These are phyloP conservation scores for Podospora sp. DNA, from an alignment of 495 filamentous ascomycete genomes.

Conservation along the genomic window DNA sequence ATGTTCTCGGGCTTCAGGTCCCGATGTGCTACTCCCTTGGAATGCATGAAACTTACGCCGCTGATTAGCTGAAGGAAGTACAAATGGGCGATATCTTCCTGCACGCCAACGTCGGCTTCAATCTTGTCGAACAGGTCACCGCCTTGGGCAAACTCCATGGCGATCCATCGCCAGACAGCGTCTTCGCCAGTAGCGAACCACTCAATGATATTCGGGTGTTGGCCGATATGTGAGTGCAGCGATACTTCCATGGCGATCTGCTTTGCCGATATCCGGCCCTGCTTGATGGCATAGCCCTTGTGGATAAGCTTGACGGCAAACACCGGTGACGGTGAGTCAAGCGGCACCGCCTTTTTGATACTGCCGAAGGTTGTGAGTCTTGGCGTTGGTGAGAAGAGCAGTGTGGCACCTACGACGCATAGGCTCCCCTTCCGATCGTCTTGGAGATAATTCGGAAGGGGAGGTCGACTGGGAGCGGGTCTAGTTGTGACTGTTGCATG, in stretches of 20 bases:
- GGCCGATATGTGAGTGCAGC: slow-evolving; percentile 81
- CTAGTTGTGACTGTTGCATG: slow-evolving; percentile 78
- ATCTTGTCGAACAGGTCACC: slow-evolving; percentile 99
- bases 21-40: slow-evolving; percentile 83
- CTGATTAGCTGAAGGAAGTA: slow-evolving; percentile 93
- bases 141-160: slow-evolving; percentile 95
- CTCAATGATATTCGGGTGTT: slow-evolving; percentile 90
- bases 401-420: slow-evolving; percentile 77
- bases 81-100: slow-evolving; percentile 90
- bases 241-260: slow-evolving; percentile 88
- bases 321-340: slow-evolving; percentile 67
- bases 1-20: slow-evolving; percentile 95
- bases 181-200: slow-evolving; percentile 90
- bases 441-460: slow-evolving; percentile 95
- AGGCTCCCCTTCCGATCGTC: slow-evolving; percentile 94
- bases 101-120: slow-evolving; percentile 90
- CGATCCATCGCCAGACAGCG: slow-evolving; percentile 91
- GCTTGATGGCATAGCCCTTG: slow-evolving; percentile 86
- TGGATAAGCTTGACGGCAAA: slow-evolving; percentile 99
- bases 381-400: slow-evolving; percentile 1
- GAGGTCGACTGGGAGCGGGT: slow-evolving; percentile 80
- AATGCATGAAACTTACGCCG: slow-evolving; percentile 93
- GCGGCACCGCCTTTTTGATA: slow-evolving; percentile 89
- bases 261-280: slow-evolving; percentile 84
- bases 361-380: slow-evolving; percentile 49